phyloP scores from a whole-genome alignment of 2,329 filamentous ascomycete genomes.

The Zymoseptoria crescenta region DNA sequence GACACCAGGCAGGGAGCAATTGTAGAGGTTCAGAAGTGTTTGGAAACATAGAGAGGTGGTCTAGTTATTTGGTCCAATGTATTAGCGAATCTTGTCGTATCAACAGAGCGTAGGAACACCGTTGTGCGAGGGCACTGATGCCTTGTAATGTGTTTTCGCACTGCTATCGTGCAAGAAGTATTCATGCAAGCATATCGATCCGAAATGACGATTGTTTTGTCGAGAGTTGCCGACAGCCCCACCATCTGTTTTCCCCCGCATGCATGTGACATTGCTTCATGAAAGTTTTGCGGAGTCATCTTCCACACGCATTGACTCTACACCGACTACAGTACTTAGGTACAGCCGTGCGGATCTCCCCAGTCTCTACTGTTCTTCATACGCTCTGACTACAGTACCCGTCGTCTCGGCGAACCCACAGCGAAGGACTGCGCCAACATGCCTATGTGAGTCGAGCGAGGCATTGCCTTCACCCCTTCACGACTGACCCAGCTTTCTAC shows the following conservation, averaged over 20 bases:
- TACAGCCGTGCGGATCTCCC: not conserved
- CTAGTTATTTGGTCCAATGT: not conserved
- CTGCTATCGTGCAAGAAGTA: not conserved
- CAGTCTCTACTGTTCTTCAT: not conserved
- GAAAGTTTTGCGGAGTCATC: not conserved
- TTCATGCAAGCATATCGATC: not conserved
- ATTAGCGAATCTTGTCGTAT: not conserved
- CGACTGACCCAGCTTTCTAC: not conserved
- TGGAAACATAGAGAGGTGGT: not conserved
- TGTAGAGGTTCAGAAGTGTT: not conserved
- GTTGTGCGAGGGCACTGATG: too few relatives aligned
- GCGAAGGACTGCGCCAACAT: slow-evolving; percentile 3
- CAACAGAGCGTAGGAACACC: not conserved
- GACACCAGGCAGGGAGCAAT: not conserved
- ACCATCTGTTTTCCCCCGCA: slow-evolving; percentile 1
- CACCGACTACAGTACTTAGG: not conserved
- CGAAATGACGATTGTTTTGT: not conserved
- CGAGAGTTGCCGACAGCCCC: not conserved
- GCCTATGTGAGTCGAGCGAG: slow-evolving; percentile 8
- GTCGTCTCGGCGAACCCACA: not conserved
- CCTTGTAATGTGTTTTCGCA: too few relatives aligned
- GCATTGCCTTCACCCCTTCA: not conserved
- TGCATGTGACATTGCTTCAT: slow-evolving; percentile 8
- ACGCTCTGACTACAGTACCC: not conserved
- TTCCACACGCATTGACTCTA: slow-evolving; percentile 2